phyloP scores from a whole-genome alignment of 2,329 filamentous ascomycete genomes.

The Aspergillus alliaceus region DNA sequence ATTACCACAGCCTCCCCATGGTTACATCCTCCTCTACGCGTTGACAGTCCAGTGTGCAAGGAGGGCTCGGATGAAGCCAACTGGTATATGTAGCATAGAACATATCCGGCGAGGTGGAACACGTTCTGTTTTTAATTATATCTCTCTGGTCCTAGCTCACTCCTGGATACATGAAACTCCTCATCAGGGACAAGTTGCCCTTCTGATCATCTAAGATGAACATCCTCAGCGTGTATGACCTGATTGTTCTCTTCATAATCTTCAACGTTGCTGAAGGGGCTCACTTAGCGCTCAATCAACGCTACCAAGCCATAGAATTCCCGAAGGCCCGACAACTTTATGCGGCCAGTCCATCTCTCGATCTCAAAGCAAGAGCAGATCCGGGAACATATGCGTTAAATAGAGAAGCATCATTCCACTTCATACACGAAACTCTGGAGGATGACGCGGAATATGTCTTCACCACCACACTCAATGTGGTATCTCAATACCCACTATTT shows the following conservation, averaged over 20 bases:
- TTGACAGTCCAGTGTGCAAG: neutral
- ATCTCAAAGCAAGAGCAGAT: neutral
- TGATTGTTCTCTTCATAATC: neutral
- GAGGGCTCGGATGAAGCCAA: neutral
- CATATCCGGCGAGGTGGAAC: neutral
- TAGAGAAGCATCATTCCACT: neutral
- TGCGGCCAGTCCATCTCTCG: neutral
- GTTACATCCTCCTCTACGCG: neutral
- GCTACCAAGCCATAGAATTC: neutral
- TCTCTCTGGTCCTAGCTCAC: no score
- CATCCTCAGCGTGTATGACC: neutral
- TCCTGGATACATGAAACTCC: no score
- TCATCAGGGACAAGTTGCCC: neutral
- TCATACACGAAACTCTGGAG: neutral
- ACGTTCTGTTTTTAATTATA: neutral
- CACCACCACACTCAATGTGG: conserved; percentile 10
- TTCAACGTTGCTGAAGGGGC: neutral
- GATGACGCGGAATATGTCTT: conserved; percentile 6
- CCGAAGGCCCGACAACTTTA: neutral
- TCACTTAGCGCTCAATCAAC: neutral
- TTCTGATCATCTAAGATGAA: neutral
- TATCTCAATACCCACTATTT: conserved; percentile 12
- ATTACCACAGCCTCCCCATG: neutral
- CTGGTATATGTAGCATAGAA: neutral
- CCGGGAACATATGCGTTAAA: neutral